These are phyloP conservation scores for Didymella arachidicola DNA, from an alignment of 2,329 filamentous ascomycete species.

Conservation along the genomic window DNA sequence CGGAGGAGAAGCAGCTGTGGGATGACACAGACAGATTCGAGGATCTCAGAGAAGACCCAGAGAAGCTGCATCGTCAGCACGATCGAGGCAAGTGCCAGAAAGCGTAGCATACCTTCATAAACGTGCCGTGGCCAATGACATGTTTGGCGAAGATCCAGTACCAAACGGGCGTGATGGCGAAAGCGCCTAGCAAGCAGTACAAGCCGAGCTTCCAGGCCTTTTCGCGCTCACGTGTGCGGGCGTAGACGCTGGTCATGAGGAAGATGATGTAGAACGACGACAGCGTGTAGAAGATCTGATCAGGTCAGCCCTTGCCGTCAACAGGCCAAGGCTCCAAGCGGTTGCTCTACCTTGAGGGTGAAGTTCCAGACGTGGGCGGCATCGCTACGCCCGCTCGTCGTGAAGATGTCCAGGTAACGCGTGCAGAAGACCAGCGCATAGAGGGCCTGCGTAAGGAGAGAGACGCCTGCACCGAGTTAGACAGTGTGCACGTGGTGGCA, in stretches of 20 bases:
- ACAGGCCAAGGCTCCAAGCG: not conserved
- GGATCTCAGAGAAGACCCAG: slow-evolving; percentile 88
- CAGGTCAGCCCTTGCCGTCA: slow-evolving; percentile 2
- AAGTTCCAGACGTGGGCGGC: slow-evolving; percentile 63
- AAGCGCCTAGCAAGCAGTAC: slow-evolving; percentile 69
- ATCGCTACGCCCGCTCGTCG: slow-evolving; percentile 49
- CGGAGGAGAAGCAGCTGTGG: slow-evolving; percentile 90
- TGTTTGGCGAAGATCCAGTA: slow-evolving; percentile 70
- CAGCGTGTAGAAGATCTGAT: slow-evolving; percentile 77
- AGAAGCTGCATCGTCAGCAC: slow-evolving; percentile 64
- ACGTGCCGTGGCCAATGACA: slow-evolving; percentile 51
- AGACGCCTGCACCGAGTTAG: slow-evolving; percentile 68
- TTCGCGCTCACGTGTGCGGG: slow-evolving; percentile 87
- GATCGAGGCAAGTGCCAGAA: not conserved
- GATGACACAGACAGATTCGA: slow-evolving; percentile 89
- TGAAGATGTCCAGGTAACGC: slow-evolving; percentile 85
- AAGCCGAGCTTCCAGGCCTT: slow-evolving; percentile 91
- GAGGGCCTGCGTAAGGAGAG: slow-evolving; percentile 87
- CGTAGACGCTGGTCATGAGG: slow-evolving; percentile 85
- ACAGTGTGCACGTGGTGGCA: not conserved
- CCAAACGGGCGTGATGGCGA: slow-evolving; percentile 74
- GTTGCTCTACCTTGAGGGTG: slow-evolving; percentile 68
- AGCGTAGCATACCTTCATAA: slow-evolving; percentile 47
- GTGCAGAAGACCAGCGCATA: slow-evolving; percentile 87
- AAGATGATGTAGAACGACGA: slow-evolving; percentile 86